Base-by-base conservation (phyloP, 768 basidiomycete species). In the Phylloporus arenicola region DNA sequence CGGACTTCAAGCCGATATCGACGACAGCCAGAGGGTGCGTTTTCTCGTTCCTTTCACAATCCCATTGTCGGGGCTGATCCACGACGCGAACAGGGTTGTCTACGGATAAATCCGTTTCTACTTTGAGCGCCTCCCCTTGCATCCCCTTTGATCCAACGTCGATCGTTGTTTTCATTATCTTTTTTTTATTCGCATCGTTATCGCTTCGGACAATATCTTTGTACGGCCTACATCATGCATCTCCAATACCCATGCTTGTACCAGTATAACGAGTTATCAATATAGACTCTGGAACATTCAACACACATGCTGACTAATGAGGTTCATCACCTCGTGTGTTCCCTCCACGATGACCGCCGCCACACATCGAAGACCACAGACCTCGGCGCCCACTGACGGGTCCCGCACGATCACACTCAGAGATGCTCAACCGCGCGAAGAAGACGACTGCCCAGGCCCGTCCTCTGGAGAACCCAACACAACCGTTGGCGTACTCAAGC, bases 1-100 rank as follows among this genome's bases (percentile, higher is more conserved):
- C 80, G 16, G 86, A 88, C 64, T 90, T 90, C 70, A 80, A 82
- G 62, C 88, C 88, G n/a, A 85, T 88, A 73, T 87, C 86, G 35
- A 86, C 86, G 17, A 85, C 86, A 10, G 50, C 81, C 6, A 69
- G 81, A 70, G 86, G 87, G 86, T 88, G 68, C 75, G 86, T 72
- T 52, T 35, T 50, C 17, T 27, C 43, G 43, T 35, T 6, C 33
- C 37, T 37, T 16, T 52, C 27, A 48, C 46, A 17, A 9, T 20
- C 10, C 29, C 14, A 35, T 53, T 25, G 20, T 25, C 2, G 17
- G 37, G 50, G 45, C 53, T 64, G 17, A 57, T 27, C 8, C 19
- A 8, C 35, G 30, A 30, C 43, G 40, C 38, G 12, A 39, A 48
- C 48, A 77, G 76, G 47, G 64, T 77, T 46, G 68, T 71, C 47